A percentile compares a stretch with the other conserved stretches of the same genome.
Conservation (phyloP, 768 basidiomycete genomes). For the Podaxis sp. region DNA sequence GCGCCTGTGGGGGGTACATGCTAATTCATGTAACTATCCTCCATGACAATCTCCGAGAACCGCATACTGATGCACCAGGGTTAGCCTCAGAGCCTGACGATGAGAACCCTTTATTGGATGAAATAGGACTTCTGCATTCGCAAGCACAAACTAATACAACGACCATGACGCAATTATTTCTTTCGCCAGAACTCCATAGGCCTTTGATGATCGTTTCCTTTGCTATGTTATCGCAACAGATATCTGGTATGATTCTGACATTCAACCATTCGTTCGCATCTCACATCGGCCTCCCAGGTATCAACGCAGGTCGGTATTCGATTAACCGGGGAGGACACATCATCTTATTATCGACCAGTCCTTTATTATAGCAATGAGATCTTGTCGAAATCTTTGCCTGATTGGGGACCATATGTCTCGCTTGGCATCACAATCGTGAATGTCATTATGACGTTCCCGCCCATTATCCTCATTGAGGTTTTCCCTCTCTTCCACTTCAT, state of each 20-base stretch:
- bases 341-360: conserved; percentile 36
- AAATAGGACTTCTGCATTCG: conserved; percentile 21
- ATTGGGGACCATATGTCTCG: conserved; percentile 77
- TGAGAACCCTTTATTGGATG: conserved; percentile 40
- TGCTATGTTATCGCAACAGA: conserved; percentile 73
- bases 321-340: not conserved
- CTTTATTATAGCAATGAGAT: conserved; percentile 92
- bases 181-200: conserved; percentile 47
- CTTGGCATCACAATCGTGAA: conserved; percentile 84
- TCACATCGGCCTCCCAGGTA: conserved; percentile 38
- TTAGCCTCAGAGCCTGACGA: conserved; percentile 13
- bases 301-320: conserved; percentile 57
- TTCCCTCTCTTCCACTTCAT: conserved; percentile 12
- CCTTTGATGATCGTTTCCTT: conserved; percentile 65
- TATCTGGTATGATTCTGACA: conserved; percentile 51
- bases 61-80: not conserved
- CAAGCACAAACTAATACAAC: conserved; percentile 27
- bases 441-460: conserved; percentile 78
- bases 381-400: conserved; percentile 72
- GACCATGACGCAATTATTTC: conserved; percentile 49
- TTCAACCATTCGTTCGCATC: not conserved
- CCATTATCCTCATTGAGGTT: conserved; percentile 85
- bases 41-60: not conserved
- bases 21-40: conserved; percentile 19
- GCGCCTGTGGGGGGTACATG: conserved; percentile 48